Conservation (phyloP, 208 protist species). For the Novymonas esmeraldas region DNA sequence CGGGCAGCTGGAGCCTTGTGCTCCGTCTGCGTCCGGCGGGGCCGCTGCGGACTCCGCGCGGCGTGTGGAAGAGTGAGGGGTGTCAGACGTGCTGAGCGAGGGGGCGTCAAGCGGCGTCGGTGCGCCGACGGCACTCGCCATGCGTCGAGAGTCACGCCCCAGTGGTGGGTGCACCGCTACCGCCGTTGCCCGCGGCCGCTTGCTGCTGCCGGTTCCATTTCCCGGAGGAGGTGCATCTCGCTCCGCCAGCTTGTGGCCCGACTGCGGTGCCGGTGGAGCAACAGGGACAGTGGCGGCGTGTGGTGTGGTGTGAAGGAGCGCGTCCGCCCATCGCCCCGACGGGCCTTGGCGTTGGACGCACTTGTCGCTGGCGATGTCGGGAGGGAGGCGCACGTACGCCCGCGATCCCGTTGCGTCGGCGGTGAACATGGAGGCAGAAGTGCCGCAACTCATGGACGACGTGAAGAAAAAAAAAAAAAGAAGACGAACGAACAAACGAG, state of each 20-base stretch:
- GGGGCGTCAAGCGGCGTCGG: not conserved
- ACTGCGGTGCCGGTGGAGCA: not conserved
- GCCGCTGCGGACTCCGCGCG: not conserved
- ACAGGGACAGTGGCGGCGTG: too few species aligned
- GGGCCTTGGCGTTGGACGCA: not conserved
- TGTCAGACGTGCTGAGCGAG: not conserved
- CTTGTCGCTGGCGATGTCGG: not conserved
- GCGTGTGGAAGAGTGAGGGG: not conserved
- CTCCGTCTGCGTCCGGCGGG: not conserved
- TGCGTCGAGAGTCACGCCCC: not conserved
- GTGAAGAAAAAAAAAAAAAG: too few species aligned
- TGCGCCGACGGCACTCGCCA: not conserved
- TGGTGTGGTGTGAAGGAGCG: not conserved
- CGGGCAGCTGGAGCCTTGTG: too few species aligned
- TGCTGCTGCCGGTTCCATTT: not conserved
- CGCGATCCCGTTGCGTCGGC: not conserved
- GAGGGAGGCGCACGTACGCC: not conserved
- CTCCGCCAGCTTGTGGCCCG: not conserved
- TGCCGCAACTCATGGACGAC: not conserved
- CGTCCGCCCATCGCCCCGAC: slow-evolving; percentile 15
- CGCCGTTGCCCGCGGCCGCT: not conserved
- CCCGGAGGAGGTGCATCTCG: too few species aligned
- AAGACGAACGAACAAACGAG: too few species aligned
- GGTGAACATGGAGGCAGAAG: not conserved
- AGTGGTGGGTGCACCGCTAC: slow-evolving; percentile 12